A percentile compares a stretch with the other conserved stretches of the same genome.
Conservation (phyloP, 164 flowering plant species). For the Liquidambar formosana region DNA sequence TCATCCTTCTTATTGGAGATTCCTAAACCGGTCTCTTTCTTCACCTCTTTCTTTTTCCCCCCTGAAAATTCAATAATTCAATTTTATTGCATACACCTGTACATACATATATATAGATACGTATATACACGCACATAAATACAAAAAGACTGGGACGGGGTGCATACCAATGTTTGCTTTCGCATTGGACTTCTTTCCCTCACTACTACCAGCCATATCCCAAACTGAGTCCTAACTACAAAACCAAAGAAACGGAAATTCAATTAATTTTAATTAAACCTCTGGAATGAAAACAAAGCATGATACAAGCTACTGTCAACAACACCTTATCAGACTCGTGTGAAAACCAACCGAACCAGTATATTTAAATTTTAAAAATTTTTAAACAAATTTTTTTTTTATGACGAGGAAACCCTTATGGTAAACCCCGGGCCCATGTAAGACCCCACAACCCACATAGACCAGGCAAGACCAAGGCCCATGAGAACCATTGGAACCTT, state of each 20-base stretch:
- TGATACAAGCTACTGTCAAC: no score
- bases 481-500: no score
- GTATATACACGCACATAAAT: background rate
- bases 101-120: background rate
- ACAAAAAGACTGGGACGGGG: background rate
- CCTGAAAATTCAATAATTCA: conserved; percentile 16
- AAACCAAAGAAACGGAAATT: background rate
- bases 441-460: no score
- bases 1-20: conserved; percentile 79
- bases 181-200: conserved; percentile 16
- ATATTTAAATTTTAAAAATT: no score
- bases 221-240: background rate
- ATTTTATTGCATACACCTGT: background rate
- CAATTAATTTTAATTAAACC: no score
- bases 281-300: no score
- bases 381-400: no score
- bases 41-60: conserved; percentile 82
- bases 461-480: no score
- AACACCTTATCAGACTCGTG: no score
- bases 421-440: no score
- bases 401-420: no score
- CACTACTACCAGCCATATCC: conserved; percentile 18
- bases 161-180: conserved; percentile 20
- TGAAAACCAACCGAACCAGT: no score
- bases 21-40: conserved; percentile 93